Evolutionary conservation across 257 asterid genomes (phyloP).

Genomic region (Plectranthus barbatus): DNA sequence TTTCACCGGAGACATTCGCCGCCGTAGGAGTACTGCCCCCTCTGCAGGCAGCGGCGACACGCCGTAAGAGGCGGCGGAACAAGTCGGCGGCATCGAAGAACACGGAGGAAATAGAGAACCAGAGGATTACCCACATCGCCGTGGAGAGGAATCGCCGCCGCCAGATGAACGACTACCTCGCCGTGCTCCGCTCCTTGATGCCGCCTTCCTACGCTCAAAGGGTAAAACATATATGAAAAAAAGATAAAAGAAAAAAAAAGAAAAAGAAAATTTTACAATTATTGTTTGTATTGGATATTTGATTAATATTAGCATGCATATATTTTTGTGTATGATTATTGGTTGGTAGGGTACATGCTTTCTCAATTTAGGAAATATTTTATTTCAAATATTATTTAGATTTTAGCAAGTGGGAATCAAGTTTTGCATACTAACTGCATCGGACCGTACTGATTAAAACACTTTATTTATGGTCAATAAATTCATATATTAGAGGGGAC

Average conservation of each 20-base stretch:
- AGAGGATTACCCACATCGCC: constrained; percentile 75
- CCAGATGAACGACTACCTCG: constrained; percentile 74
- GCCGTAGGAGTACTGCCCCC: constrained; percentile 15
- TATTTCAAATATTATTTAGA: not conserved
- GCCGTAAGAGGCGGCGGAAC: constrained; percentile 40
- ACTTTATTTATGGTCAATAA: no score
- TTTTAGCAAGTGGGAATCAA: not conserved
- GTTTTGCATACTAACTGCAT: no score
- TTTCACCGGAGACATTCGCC: constrained; percentile 17
- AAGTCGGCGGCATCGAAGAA: constrained; percentile 44
- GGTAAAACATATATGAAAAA: constrained; percentile 22
- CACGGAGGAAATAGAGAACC: constrained; percentile 67
- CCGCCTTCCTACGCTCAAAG: constrained; percentile 76
- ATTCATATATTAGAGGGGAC: no score
- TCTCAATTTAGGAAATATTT: not conserved
- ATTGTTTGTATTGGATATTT: no score
- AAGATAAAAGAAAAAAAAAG: not conserved
- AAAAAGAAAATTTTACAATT: not conserved
- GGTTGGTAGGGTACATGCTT: constrained; percentile 5
- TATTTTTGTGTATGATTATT: constrained; percentile 7
- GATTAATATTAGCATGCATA: no score
- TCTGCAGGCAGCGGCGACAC: constrained; percentile 38
- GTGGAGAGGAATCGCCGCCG: constrained; percentile 83
- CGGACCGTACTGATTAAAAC: no score
- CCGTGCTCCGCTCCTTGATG: constrained; percentile 68